Evolutionary conservation across 179 eudicot species (phyloP).

Genomic region (Camellia oleifera): DNA sequence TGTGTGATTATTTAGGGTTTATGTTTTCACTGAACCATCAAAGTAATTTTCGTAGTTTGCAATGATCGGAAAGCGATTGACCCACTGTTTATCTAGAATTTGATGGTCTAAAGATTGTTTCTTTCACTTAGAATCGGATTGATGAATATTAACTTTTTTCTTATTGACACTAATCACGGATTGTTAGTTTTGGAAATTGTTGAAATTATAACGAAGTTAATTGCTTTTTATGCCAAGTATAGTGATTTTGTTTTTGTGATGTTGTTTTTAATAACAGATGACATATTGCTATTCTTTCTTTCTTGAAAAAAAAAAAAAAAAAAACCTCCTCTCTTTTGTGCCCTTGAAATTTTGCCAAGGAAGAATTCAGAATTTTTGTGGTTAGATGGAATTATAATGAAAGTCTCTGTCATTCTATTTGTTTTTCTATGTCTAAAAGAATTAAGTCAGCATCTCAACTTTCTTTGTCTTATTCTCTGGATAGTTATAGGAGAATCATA

Average conservation of each 20-base stretch:
- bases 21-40: constrained; percentile 6
- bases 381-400: neutral
- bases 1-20: neutral
- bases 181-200: neutral
- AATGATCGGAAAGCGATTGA: too few species aligned
- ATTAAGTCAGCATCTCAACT: neutral
- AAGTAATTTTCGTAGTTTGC: neutral
- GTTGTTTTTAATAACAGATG: neutral
- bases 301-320: too few species aligned
- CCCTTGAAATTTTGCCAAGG: neutral
- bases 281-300: neutral
- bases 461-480: neutral
- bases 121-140: neutral
- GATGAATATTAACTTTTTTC: neutral
- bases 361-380: neutral
- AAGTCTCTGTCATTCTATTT: neutral
- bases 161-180: neutral
- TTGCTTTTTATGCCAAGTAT: too few species aligned
- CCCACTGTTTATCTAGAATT: neutral
- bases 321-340: too few species aligned
- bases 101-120: neutral
- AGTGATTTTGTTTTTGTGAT: too few species aligned
- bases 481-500: neutral
- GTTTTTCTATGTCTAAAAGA: neutral
- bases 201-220: too few species aligned